Evolutionary conservation across 306 rosid genomes (phyloP).

Genomic region (Acacia melanoxylon): DNA sequence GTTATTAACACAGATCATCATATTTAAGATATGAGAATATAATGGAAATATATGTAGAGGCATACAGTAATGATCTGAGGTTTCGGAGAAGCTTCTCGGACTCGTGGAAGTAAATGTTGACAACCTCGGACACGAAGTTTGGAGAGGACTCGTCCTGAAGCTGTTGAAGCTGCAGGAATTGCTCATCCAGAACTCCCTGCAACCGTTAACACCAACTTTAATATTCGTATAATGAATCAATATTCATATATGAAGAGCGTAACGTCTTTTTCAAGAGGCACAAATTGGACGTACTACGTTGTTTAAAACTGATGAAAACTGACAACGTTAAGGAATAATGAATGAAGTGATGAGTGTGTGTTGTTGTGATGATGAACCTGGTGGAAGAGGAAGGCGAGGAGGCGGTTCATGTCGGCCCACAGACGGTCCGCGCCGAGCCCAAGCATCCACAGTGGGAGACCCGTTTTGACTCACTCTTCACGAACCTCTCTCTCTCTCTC

Average conservation of each 20-base stretch:
- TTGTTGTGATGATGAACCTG: constrained; percentile 41
- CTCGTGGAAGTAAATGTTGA: constrained; percentile 88
- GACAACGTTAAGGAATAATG: not conserved
- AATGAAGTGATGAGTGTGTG: too few species aligned
- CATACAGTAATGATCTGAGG: constrained; percentile 72
- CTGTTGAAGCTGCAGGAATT: constrained; percentile 92
- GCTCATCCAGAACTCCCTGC: constrained; percentile 92
- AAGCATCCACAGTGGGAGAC: constrained; percentile 97
- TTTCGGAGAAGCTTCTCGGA: constrained; percentile 84
- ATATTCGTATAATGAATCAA: not conserved
- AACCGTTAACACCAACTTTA: too few species aligned
- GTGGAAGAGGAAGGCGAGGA: constrained; percentile 92
- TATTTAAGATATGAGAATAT: not conserved
- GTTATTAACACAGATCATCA: too few species aligned
- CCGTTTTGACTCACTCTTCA: constrained; percentile 73
- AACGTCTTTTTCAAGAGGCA: not conserved
- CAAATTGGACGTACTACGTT: not conserved
- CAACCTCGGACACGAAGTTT: constrained; percentile 87
- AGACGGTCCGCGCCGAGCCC: constrained; percentile 82
- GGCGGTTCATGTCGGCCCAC: constrained; percentile 96
- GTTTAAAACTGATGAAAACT: not conserved
- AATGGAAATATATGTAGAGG: not conserved
- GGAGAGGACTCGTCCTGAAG: constrained; percentile 92
- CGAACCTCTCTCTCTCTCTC: not conserved
- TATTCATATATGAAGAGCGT: not conserved